Conservation (phyloP, 2,329 filamentous ascomycete genomes). For the Cytospora leucostoma region DNA sequence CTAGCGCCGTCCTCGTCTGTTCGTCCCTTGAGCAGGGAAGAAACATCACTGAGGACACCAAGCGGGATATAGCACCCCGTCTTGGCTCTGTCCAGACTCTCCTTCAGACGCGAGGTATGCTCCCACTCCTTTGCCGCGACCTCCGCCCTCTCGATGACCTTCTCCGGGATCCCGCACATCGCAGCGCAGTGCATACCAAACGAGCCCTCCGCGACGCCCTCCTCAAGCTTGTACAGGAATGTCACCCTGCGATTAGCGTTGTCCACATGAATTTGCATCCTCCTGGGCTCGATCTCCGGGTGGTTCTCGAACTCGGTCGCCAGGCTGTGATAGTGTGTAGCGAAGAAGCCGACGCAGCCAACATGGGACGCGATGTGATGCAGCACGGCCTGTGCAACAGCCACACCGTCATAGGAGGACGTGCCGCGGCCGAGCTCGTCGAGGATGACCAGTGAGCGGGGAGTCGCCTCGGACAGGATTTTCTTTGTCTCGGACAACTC, state of each 20-base stretch:
- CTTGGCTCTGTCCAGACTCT: conserved; percentile 80
- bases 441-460: conserved; percentile 91
- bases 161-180: conserved; percentile 90
- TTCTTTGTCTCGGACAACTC: conserved; percentile 98
- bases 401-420: conserved; percentile 92
- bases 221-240: conserved; percentile 91
- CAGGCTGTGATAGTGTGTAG: conserved; percentile 94
- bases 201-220: conserved; percentile 91
- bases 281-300: conserved; percentile 80
- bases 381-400: conserved; percentile 94
- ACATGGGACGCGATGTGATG: conserved; percentile 94
- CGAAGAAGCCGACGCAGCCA: conserved; percentile 93
- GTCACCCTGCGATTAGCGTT: conserved; percentile 83
- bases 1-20: conserved; percentile 36
- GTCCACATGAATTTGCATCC: conserved; percentile 96
- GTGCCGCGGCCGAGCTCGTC: conserved; percentile 96
- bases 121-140: conserved; percentile 91
- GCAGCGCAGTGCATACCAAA: conserved; percentile 99
- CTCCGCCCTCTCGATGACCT: conserved; percentile 84
- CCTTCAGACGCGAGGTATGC: conserved; percentile 86
- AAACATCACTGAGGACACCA: conserved; percentile 84
- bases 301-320: conserved; percentile 88
- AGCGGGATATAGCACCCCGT: conserved; percentile 80
- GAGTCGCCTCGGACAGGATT: conserved; percentile 91
- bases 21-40: conserved; percentile 68